Evolutionary conservation across 192 early-diverging fungal genomes (phyloP).

Genomic region (Podila epicladia): DNA sequence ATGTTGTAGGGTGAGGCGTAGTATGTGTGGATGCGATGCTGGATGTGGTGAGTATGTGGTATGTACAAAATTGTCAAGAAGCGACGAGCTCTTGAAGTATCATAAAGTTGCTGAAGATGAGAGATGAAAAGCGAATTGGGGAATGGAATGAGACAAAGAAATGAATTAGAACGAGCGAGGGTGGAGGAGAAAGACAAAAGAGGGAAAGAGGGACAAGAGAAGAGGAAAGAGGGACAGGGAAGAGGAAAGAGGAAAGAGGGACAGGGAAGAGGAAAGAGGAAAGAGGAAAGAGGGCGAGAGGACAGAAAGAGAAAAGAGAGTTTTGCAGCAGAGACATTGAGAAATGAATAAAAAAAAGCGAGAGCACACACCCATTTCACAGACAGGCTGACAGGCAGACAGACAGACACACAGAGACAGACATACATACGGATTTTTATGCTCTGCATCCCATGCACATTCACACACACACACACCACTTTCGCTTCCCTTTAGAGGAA

Average conservation of each 20-base stretch:
- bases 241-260: neutral
- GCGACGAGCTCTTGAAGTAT: neutral
- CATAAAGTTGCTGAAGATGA: neutral
- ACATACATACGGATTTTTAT: too few relatives aligned
- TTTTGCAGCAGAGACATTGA: neutral
- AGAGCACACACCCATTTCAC: neutral
- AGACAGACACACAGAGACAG: too few relatives aligned
- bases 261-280: neutral
- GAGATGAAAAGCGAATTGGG: neutral
- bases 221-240: neutral
- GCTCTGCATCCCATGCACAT: too few relatives aligned
- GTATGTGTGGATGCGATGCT: neutral
- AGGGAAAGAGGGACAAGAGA: neutral
- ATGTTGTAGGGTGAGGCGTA: neutral
- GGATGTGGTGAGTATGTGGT: neutral
- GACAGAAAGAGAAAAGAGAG: too few relatives aligned
- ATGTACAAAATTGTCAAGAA: neutral
- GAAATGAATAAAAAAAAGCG: neutral
- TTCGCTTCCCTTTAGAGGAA: too few relatives aligned
- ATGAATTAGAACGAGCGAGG: neutral
- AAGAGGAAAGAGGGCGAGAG: neutral
- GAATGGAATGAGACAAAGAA: slow-evolving; percentile 1
- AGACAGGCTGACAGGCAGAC: too few relatives aligned
- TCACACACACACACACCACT: too few relatives aligned
- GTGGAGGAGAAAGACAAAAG: neutral